Conservation (phyloP, 1,284 basidiomycete species). For the Cryptococcus sp. region DNA sequence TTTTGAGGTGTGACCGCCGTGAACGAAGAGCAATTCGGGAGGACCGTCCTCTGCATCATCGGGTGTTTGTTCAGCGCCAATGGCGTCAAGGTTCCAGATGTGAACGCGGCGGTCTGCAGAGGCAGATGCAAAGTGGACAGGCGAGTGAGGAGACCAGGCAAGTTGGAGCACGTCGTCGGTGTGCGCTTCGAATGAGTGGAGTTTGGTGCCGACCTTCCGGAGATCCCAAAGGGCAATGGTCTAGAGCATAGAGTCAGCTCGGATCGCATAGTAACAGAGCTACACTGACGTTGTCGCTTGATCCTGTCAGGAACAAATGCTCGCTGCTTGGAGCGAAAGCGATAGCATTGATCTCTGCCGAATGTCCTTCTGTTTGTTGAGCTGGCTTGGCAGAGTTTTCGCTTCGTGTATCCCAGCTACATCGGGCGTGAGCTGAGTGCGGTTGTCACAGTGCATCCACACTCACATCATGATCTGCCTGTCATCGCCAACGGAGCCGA, state of each 20-base stretch:
- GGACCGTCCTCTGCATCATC: conserved; percentile 97
- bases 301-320: conserved; percentile 87
- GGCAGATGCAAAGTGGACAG: conserved; percentile 87
- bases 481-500: conserved; percentile 97
- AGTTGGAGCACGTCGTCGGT: conserved; percentile 93
- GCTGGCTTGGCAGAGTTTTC: conserved; percentile 64
- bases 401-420: conserved; percentile 89
- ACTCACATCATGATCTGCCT: conserved; percentile 86
- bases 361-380: conserved; percentile 79
- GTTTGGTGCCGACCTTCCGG: conserved; percentile 72
- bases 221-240: conserved; percentile 88
- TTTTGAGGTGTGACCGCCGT: conserved; percentile 66
- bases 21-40: conserved; percentile 88
- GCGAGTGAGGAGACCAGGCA: conserved; percentile 91
- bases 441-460: neutral
- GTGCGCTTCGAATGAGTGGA: conserved; percentile 92
- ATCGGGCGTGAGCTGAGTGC: conserved; percentile 4
- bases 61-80: conserved; percentile 94
- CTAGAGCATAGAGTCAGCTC: conserved; percentile 54
- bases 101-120: conserved; percentile 91
- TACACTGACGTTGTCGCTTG: conserved; percentile 77
- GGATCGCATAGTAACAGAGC: neutral
- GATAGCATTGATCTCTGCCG: conserved; percentile 86
- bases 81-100: conserved; percentile 91
- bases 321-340: conserved; percentile 84